Percentiles rank a stretch among this genome's conserved stretches.
These are phyloP conservation scores for Chytriomyces hyalinus DNA, from an alignment of 192 early-diverging fungal genomes.

Conservation along the genomic window DNA sequence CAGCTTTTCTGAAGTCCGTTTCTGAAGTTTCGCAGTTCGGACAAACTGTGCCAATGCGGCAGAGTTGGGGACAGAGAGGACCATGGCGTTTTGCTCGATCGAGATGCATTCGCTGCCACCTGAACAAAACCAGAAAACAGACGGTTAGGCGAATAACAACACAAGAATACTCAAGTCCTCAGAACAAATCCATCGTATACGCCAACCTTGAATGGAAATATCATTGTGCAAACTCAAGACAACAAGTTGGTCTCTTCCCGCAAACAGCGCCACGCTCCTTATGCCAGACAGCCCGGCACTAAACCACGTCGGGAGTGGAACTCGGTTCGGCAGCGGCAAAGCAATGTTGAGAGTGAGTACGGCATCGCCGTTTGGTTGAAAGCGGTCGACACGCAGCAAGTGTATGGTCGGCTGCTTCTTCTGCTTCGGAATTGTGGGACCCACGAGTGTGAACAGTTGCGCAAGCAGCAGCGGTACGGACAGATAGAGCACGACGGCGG, in stretches of 20 bases:
- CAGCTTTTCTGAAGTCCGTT: not conserved
- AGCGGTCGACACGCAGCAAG: slow-evolving; percentile 1
- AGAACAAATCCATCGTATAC: not conserved
- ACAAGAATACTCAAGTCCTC: not conserved
- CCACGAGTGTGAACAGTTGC: not conserved
- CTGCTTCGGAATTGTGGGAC: not conserved
- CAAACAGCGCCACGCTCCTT: not conserved
- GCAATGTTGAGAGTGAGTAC: not conserved
- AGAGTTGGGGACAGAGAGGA: not conserved
- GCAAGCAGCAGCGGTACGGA: not conserved
- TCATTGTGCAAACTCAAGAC: not conserved
- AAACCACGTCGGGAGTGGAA: not conserved
- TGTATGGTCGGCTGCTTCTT: not conserved
- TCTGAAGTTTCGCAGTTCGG: not conserved
- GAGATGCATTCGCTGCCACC: too few relatives aligned
- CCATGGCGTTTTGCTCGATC: not conserved
- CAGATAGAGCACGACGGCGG: not conserved
- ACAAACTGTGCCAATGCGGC: not conserved
- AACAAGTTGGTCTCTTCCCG: not conserved
- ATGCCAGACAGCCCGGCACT: not conserved
- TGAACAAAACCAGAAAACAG: too few relatives aligned
- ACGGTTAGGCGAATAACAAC: too few relatives aligned
- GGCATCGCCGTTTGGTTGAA: not conserved
- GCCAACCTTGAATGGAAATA: not conserved
- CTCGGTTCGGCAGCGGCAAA: not conserved